Conservation (phyloP, 495 filamentous ascomycete species). For the Podospora didyma region DNA sequence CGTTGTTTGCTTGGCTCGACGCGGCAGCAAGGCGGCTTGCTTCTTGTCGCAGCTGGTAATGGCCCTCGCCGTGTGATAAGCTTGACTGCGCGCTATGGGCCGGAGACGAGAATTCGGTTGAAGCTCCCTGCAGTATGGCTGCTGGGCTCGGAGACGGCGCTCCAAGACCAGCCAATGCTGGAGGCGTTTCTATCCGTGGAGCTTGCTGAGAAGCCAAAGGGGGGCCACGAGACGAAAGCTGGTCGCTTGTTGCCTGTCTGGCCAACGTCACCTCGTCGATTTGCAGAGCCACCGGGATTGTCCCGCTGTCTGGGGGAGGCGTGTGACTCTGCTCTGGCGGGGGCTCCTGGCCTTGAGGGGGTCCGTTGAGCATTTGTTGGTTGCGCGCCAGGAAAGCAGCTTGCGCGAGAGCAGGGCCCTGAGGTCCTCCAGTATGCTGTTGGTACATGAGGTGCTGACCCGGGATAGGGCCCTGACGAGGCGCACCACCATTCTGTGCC, state of each 20-base stretch:
- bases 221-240: not conserved
- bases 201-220: not conserved
- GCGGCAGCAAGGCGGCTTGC: not conserved
- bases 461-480: not conserved
- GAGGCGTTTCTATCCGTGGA: not conserved
- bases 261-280: not conserved
- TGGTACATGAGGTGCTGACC: constrained; percentile 6
- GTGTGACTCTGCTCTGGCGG: not conserved
- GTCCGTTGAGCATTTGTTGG: not conserved
- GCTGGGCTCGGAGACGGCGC: not conserved
- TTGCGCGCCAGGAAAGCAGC: not conserved
- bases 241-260: not conserved
- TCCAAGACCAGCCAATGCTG: not conserved
- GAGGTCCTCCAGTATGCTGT: not conserved
- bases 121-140: not conserved
- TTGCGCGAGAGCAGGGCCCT: not conserved
- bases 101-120: constrained; percentile 2
- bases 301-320: not conserved
- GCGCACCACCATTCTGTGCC: constrained; percentile 3
- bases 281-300: not conserved
- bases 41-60: constrained; percentile 12
- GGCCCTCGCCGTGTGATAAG: constrained; percentile 8
- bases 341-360: constrained; percentile 1
- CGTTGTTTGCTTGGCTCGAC: constrained; percentile 5
- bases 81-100: not conserved